phyloP scores from a whole-genome alignment of 441 rosid genomes.

The Erysimum cheiri region DNA sequence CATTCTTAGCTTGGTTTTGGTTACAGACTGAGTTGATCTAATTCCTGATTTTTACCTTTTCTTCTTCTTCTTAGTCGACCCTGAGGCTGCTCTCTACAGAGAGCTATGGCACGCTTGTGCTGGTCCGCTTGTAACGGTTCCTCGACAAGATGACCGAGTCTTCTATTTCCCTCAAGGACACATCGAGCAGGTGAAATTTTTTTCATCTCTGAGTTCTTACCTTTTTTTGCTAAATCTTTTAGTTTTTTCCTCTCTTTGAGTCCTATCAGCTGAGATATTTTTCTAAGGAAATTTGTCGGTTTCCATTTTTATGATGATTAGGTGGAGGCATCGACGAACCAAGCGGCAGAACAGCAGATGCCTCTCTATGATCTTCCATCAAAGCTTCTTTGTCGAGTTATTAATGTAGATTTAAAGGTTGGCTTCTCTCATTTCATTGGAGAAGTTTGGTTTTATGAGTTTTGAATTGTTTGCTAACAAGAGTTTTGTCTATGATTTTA shows the following conservation, averaged over 20 bases:
- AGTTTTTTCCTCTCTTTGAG: neutral
- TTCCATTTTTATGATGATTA: conserved; percentile 37
- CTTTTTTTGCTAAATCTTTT: neutral
- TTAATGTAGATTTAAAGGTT: conserved; percentile 83
- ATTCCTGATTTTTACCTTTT: neutral
- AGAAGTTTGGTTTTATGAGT: neutral
- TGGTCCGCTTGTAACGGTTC: conserved; percentile 95
- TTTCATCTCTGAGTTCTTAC: neutral
- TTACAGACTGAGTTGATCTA: conserved; percentile 22
- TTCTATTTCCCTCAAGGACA: conserved; percentile 98
- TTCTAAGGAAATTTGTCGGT: neutral
- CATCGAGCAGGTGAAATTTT: conserved; percentile 79
- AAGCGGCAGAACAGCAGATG: conserved; percentile 87
- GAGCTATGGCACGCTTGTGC: conserved; percentile 99
- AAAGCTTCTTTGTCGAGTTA: conserved; percentile 85
- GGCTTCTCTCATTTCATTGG: neutral
- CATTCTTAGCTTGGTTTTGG: conserved; percentile 1
- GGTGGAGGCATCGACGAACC: conserved; percentile 98
- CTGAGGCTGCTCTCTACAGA: conserved; percentile 76
- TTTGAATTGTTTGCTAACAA: neutral
- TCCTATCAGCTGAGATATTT: neutral
- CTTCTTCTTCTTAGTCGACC: conserved; percentile 49
- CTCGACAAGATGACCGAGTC: conserved; percentile 82
- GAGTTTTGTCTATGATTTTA: conserved; percentile 13
- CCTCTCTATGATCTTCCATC: conserved; percentile 85